Evolutionary conservation across 805 yeast genomes (phyloP).

Genomic region (Komagataella ulmi): DNA sequence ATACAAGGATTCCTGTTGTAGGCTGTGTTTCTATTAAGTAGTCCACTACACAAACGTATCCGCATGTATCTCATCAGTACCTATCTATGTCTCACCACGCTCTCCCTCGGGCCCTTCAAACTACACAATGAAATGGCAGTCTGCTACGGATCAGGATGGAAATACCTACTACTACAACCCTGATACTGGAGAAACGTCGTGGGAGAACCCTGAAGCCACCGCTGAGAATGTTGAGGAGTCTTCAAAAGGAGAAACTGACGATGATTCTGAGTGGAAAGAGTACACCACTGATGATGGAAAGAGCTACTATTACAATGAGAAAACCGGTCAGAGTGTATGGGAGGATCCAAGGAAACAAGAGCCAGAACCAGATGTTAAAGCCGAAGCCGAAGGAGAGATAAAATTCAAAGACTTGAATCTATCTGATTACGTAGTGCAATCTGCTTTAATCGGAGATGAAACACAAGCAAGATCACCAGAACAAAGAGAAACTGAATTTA

Average conservation of each 20-base stretch:
- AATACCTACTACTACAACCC: conserved; percentile 59
- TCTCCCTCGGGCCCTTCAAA: neutral
- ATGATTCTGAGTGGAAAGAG: conserved; percentile 38
- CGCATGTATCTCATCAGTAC: conserved; percentile 1
- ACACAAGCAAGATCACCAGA: neutral
- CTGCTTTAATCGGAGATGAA: neutral
- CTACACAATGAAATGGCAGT: conserved; percentile 40
- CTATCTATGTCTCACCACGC: neutral
- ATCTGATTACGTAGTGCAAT: neutral
- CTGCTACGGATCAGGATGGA: conserved; percentile 50
- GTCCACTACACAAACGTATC: neutral
- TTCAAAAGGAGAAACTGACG: conserved; percentile 29
- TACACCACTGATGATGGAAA: conserved; percentile 36
- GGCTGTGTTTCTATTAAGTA: neutral
- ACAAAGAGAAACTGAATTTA: conserved; percentile 17
- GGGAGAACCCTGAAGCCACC: conserved; percentile 65
- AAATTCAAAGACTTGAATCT: conserved; percentile 13
- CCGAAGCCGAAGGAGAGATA: neutral
- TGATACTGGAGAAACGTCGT: conserved; percentile 53
- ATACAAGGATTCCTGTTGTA: neutral
- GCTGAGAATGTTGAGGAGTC: conserved; percentile 8
- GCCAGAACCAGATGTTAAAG: conserved; percentile 2
- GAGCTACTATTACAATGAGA: conserved; percentile 55
- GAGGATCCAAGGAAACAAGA: conserved; percentile 39
- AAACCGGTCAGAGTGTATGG: conserved; percentile 67